phyloP scores from a whole-genome alignment of 192 early-diverging fungal species.

The Dispira simplex region DNA sequence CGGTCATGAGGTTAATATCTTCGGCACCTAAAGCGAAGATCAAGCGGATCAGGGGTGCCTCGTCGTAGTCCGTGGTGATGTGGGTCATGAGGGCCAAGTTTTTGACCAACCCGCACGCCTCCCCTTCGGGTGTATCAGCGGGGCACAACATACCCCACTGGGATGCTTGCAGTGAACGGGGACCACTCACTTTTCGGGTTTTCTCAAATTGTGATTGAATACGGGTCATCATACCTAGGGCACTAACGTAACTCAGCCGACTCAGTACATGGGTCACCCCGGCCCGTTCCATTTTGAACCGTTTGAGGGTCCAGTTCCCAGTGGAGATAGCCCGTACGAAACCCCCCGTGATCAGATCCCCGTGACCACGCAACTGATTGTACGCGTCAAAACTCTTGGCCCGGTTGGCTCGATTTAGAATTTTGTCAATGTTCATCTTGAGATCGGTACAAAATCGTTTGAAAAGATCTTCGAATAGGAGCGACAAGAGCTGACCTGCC shows the following conservation, averaged over 20 bases:
- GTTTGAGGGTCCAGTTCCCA: slow-evolving; percentile 96
- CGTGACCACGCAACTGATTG: slow-evolving; percentile 49
- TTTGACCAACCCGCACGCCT: slow-evolving; percentile 94
- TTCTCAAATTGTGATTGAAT: slow-evolving; percentile 97
- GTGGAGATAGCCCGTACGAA: slow-evolving; percentile 88
- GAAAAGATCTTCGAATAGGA: slow-evolving; percentile 96
- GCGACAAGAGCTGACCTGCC: slow-evolving; percentile 86
- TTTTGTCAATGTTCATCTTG: slow-evolving; percentile 81
- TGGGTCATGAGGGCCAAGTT: slow-evolving; percentile 98
- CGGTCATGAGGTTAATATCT: slow-evolving; percentile 79
- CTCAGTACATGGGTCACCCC: slow-evolving; percentile 94
- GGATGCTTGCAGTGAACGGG: slow-evolving; percentile 89
- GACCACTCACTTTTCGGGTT: slow-evolving; percentile 92
- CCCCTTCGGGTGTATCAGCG: slow-evolving; percentile 96
- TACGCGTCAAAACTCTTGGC: slow-evolving; percentile 81
- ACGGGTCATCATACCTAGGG: slow-evolving; percentile 95
- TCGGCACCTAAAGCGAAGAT: slow-evolving; percentile 82
- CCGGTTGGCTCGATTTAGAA: slow-evolving; percentile 76
- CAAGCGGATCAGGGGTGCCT: slow-evolving; percentile 56
- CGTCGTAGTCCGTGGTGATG: slow-evolving; percentile 91
- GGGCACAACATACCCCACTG: slow-evolving; percentile 98
- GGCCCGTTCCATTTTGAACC: slow-evolving; percentile 98
- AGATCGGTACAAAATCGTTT: slow-evolving; percentile 79
- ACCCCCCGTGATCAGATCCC: slow-evolving; percentile 78
- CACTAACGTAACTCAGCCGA: slow-evolving; percentile 84